A percentile compares a stretch with the other conserved stretches of the same genome.
phyloP scores from a whole-genome alignment of 768 basidiomycete species.

The Panaeolus cyanescens region DNA sequence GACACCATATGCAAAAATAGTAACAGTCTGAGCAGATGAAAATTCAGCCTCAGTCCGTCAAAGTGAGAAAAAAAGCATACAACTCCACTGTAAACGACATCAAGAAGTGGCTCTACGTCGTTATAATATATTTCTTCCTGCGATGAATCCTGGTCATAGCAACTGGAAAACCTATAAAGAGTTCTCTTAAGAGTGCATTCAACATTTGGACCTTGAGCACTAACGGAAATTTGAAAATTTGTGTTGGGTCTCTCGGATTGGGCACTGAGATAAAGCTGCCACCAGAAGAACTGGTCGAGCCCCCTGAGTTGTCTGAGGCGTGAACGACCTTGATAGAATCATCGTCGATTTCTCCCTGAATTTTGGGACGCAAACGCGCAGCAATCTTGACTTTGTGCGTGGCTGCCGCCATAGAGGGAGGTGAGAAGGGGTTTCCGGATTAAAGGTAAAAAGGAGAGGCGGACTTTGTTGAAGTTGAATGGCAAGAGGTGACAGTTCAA shows the following conservation, averaged over 20 bases:
- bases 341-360: slow-evolving; percentile 64
- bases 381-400: slow-evolving; percentile 68
- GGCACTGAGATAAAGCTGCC: slow-evolving; percentile 60
- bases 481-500: slow-evolving; percentile 7
- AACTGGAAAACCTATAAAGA: slow-evolving; percentile 64
- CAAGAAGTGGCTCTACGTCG: slow-evolving; percentile 78
- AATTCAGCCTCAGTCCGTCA: background rate
- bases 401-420: slow-evolving; percentile 19
- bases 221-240: slow-evolving; percentile 81
- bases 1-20: slow-evolving; percentile 89
- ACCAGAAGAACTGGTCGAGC: slow-evolving; percentile 27
- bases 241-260: slow-evolving; percentile 68
- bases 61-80: slow-evolving; percentile 40
- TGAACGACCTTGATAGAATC: slow-evolving; percentile 57
- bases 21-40: slow-evolving; percentile 59
- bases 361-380: slow-evolving; percentile 69
- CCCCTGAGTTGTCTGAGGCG: slow-evolving; percentile 30
- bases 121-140: slow-evolving; percentile 79
- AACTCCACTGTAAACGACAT: slow-evolving; percentile 75
- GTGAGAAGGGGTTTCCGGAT: background rate
- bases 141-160: slow-evolving; percentile 68
- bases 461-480: background rate
- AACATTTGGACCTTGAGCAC: slow-evolving; percentile 21
- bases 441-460: slow-evolving; percentile 7
- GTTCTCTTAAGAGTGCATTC: slow-evolving; percentile 4